phyloP scores from a whole-genome alignment of 1,139 yeast species.

The Saccharomycopsis crataegensis region DNA sequence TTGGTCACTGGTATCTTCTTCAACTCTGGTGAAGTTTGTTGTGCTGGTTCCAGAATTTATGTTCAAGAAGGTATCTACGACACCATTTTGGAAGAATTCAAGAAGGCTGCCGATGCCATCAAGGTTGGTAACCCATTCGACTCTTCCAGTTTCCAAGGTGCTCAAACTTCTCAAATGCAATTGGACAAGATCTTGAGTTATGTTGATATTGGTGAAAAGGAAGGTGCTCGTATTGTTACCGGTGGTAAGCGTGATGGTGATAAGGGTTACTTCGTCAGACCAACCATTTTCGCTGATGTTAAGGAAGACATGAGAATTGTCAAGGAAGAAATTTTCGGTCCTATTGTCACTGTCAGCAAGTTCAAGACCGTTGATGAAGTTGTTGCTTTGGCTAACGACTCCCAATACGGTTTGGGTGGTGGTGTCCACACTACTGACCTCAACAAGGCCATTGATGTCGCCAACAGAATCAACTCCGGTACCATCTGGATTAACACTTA shows the following conservation, averaged over 20 bases:
- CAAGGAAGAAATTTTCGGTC: slow-evolving; percentile 69
- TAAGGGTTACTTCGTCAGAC: slow-evolving; percentile 60
- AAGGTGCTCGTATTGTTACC: slow-evolving; percentile 62
- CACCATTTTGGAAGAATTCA: slow-evolving; percentile 50
- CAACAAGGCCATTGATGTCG: slow-evolving; percentile 46
- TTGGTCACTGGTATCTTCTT: slow-evolving; percentile 44
- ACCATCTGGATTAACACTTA: slow-evolving; percentile 73
- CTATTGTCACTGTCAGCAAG: slow-evolving; percentile 61
- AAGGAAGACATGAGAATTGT: slow-evolving; percentile 51
- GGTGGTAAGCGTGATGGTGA: slow-evolving; percentile 59
- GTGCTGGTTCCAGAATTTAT: slow-evolving; percentile 63
- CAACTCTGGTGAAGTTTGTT: slow-evolving; percentile 67
- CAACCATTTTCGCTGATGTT: slow-evolving; percentile 63
- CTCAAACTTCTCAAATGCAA: slow-evolving; percentile 64
- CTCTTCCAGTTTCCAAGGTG: slow-evolving; percentile 59
- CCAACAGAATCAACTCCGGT: slow-evolving; percentile 61
- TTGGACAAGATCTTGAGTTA: slow-evolving; percentile 64
- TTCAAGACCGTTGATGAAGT: slow-evolving; percentile 60
- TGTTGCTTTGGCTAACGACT: slow-evolving; percentile 54
- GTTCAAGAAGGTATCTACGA: slow-evolving; percentile 59
- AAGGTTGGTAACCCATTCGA: slow-evolving; percentile 73
- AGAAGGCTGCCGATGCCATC: slow-evolving; percentile 44
- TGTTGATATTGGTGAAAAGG: slow-evolving; percentile 60
- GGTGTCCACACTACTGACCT: slow-evolving; percentile 60
- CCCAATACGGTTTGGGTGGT: slow-evolving; percentile 77